Conservation (phyloP, 2,329 filamentous ascomycete genomes). For the Ascochyta viciae-villosae region DNA sequence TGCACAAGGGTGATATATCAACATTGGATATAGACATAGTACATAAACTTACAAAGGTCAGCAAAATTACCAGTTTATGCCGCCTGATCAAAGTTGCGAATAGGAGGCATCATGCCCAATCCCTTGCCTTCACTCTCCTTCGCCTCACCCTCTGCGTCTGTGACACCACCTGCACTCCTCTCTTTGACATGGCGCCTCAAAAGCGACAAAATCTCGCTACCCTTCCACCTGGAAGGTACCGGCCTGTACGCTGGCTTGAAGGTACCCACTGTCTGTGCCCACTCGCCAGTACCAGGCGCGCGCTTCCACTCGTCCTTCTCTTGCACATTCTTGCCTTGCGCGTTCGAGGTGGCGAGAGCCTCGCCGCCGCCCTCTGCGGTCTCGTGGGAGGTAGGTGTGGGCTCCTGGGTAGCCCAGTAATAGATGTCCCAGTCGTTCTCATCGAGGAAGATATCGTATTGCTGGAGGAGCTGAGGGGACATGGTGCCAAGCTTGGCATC, state of each 20-base stretch:
- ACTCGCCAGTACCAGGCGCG: conserved; percentile 74
- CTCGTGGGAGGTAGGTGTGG: conserved; percentile 64
- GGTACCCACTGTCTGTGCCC: conserved; percentile 94
- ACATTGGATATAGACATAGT: conserved; percentile 4
- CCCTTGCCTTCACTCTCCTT: conserved; percentile 47
- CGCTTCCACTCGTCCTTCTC: conserved; percentile 58
- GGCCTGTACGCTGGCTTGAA: conserved; percentile 94
- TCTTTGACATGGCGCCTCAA: conserved; percentile 81
- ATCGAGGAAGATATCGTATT: conserved; percentile 93
- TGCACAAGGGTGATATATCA: background rate
- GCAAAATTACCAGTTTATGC: background rate
- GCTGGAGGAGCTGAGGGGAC: conserved; percentile 73
- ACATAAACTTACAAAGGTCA: conserved; percentile 5
- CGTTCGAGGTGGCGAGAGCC: conserved; percentile 52
- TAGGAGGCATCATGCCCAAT: conserved; percentile 59
- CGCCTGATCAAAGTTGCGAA: conserved; percentile 55
- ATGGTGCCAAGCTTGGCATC: conserved; percentile 78
- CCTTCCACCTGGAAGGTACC: conserved; percentile 84
- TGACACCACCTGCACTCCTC: conserved; percentile 68
- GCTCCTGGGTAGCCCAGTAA: conserved; percentile 96
- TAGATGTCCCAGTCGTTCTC: conserved; percentile 99
- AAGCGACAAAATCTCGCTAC: conserved; percentile 78
- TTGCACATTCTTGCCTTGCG: conserved; percentile 55
- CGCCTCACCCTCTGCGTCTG: conserved; percentile 42
- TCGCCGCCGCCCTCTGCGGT: conserved; percentile 61